Evolutionary conservation across 441 rosid genomes (phyloP).

Genomic region (Omphalea diandra): DNA sequence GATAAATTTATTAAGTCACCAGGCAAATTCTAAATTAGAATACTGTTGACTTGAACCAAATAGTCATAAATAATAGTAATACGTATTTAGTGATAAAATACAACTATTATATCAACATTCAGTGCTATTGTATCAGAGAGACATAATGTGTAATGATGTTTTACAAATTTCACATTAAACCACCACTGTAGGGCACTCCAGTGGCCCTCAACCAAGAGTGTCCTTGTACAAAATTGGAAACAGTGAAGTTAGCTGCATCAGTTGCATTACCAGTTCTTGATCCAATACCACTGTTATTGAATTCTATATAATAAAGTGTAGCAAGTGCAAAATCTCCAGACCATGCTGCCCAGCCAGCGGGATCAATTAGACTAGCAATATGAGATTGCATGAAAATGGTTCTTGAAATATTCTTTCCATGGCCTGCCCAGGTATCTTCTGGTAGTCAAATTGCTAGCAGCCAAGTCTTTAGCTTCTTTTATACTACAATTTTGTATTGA

Average conservation of each 20-base stretch:
- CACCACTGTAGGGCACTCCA: constrained; percentile 63
- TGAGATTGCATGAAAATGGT: constrained; percentile 52
- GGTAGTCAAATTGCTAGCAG: constrained; percentile 23
- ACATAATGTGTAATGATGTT: too few relatives aligned
- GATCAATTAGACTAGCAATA: constrained; percentile 40
- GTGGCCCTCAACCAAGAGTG: constrained; percentile 66
- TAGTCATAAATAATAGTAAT: too few relatives aligned
- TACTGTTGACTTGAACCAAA: too few relatives aligned
- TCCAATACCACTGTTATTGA: constrained; percentile 53
- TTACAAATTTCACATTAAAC: too few relatives aligned
- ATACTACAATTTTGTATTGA: constrained; percentile 48
- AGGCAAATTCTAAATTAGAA: too few relatives aligned
- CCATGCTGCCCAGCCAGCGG: constrained; percentile 65
- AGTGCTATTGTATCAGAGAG: too few relatives aligned
- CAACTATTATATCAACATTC: too few relatives aligned
- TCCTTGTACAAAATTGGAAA: constrained; percentile 55
- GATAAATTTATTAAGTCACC: too few relatives aligned
- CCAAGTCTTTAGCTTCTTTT: constrained; percentile 35
- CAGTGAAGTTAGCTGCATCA: constrained; percentile 58
- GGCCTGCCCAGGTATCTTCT: constrained; percentile 65
- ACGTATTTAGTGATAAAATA: too few relatives aligned
- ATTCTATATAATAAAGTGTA: constrained; percentile 55
- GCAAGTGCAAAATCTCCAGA: constrained; percentile 44
- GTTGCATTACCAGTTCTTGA: constrained; percentile 37
- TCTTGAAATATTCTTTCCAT: constrained; percentile 56